Evolutionary conservation across 2,329 filamentous ascomycete species (phyloP), one percentile per base, ranked within the genome.

Genomic region (Spiromastix sp.): DNA sequence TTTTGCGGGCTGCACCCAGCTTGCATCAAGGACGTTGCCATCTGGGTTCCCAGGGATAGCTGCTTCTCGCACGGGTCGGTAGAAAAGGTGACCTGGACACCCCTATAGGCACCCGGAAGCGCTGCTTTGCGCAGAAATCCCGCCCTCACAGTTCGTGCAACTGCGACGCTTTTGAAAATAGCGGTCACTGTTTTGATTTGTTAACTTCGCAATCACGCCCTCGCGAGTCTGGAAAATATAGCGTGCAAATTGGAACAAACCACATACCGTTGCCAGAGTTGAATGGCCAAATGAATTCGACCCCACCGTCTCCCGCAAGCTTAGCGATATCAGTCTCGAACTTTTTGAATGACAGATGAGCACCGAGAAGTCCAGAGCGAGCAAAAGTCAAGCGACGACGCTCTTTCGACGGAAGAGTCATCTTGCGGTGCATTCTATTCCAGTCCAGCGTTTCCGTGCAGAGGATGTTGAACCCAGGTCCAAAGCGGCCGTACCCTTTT

Each of bases 311-410:
- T 6, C 59, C 52, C 19, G 61, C 44, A 19, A 51, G 39, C 12
- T 49, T 48, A 22, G 37, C 34, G 16, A 63, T 47, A 36, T 61
- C 57, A 15, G 50, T 50, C 35, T 48, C 50, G 49, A 61, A 61
- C 28, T 50, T 54, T 9, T 49, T 47, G 9, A 54, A 47, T 17
- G 50, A 52, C 46, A 57, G 40, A 11, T 49, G 45, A 30, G 54
- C 50, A 7, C 48, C 51, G 44, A 63, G 60, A 6, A 63, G 48
- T 24, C 56, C 51, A 31, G 56, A 51, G 27, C 57, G 51, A 24
- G 55, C 56, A 48, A 63, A 61, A 4, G 60, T 63, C 28, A 64
- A 49, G 33, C 60, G 58, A 15, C 60, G 59, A 20, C 61, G 54
- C 39, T 63, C 60, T 28, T 56, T 52, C 33, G 47, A 42, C 2